Evolutionary conservation across 208 protist genomes (phyloP), one percentile per base, ranked within the genome.

Genomic region (Trypanosoma cruzi): DNA sequence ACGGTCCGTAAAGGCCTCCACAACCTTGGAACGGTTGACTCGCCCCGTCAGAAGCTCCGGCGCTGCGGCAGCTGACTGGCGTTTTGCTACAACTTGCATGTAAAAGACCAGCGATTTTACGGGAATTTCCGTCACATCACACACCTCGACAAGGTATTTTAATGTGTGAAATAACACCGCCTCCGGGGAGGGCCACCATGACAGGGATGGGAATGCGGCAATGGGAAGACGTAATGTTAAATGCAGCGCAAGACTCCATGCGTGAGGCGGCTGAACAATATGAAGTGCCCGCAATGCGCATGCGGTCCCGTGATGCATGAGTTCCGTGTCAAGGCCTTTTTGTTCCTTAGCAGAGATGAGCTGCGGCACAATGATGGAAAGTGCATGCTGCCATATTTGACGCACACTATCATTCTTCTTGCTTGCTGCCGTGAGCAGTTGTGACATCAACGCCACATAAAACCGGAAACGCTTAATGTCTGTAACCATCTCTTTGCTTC

Each of bases 241-340:
- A n/a, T 44, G 8, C 7, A 80, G 55, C 1, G 69, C 75, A 29
- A 54, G 63, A 8, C 46, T 24, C 75, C 75, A 80, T 44, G 75
- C 56, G 4, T 75, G 37, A 40, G 8, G 42, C 1, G 75, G 62
- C n/a, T 49, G 49, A 58, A 55, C 57, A 58, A 57, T 31, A 14
- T 72, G 56, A 31, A 77, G 20, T 3, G 28, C 26, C 6, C 64
- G 62, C 10, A 71, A 46, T 61, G 56, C 55, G 8, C 36, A 32
- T 31, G 26, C 55, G n/a, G 60, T 36, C 5, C 63, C 71, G 16
- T 26, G 34, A 34, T 60, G 28, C 0, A 52, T 46, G 22, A 56
- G 36, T 18, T 20, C 11, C 29, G 2, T 31, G 37, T 48, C 20
- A 31, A 28, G 3, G 1, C 13, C 14, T 7, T 40, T 56, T 11